Percentiles rank a stretch among this genome's conserved stretches.
Conservation (phyloP, 495 filamentous ascomycete genomes). For the Penicillium desertorum region DNA sequence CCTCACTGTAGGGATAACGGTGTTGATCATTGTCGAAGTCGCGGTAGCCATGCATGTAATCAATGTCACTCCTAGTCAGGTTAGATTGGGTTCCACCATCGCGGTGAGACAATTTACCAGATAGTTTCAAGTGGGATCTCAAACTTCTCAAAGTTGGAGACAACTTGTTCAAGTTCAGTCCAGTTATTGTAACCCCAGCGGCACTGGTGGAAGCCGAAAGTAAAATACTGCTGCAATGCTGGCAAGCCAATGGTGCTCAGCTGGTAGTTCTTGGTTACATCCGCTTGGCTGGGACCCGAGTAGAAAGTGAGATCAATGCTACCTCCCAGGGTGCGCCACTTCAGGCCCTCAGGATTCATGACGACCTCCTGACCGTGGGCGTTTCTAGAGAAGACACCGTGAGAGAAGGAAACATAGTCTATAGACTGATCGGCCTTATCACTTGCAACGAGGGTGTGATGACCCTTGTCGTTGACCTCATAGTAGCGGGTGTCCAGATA, state of each 20-base stretch:
- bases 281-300: conserved; percentile 55
- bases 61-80: conserved; percentile 51
- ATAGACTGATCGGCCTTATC: conserved; percentile 53
- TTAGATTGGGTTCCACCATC: background rate
- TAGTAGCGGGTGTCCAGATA: conserved; percentile 67
- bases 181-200: conserved; percentile 66
- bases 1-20: conserved; percentile 50
- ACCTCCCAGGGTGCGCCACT: conserved; percentile 70
- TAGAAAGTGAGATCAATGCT: conserved; percentile 65
- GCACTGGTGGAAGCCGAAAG: conserved; percentile 65
- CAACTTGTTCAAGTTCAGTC: conserved; percentile 53
- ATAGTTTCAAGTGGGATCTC: conserved; percentile 65
- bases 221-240: conserved; percentile 63
- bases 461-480: conserved; percentile 53
- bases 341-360: conserved; percentile 62
- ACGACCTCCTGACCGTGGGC: conserved; percentile 76
- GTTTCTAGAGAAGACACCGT: conserved; percentile 63
- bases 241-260: conserved; percentile 56
- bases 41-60: conserved; percentile 58
- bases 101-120: conserved; percentile 48
- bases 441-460: conserved; percentile 52
- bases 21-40: conserved; percentile 58
- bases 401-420: conserved; percentile 60
- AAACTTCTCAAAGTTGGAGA: conserved; percentile 58
- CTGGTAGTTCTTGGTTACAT: conserved; percentile 59